Percentiles rank a stretch among this genome's conserved stretches.
Conservation (phyloP, 108 stramenopile species). For the Fistulifera pelliculosa region DNA sequence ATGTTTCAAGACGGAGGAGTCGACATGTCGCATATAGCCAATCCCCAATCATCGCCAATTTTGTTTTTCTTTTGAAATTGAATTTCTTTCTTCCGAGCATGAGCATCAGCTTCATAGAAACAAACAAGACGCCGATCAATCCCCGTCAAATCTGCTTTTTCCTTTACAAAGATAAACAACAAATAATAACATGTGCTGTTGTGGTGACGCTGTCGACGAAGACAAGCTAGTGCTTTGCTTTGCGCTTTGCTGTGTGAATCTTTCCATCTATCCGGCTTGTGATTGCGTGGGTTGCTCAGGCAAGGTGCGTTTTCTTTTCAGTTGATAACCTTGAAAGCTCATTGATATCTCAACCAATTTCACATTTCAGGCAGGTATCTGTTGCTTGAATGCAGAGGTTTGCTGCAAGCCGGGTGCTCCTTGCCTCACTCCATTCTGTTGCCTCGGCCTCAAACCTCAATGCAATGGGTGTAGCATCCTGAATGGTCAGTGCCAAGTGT, state of each 20-base stretch:
- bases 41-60: too few relatives aligned
- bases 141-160: too few relatives aligned
- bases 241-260: slow-evolving; percentile 48
- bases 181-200: too few relatives aligned
- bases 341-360: neutral
- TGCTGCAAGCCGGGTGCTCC: slow-evolving; percentile 64
- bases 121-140: too few relatives aligned
- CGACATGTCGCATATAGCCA: too few relatives aligned
- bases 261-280: neutral
- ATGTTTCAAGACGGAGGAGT: too few relatives aligned
- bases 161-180: too few relatives aligned
- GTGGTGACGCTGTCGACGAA: slow-evolving; percentile 70
- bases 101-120: too few relatives aligned
- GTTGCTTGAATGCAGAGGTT: slow-evolving; percentile 34
- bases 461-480: slow-evolving; percentile 37
- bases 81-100: too few relatives aligned
- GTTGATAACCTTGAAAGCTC: neutral
- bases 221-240: slow-evolving; percentile 55
- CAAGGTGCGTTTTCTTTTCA: slow-evolving; percentile 3
- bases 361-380: slow-evolving; percentile 15
- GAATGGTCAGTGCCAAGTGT: slow-evolving; percentile 46
- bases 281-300: slow-evolving; percentile 1
- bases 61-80: too few relatives aligned
- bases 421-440: slow-evolving; percentile 24
- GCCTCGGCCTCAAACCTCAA: slow-evolving; percentile 17